phyloP scores from a whole-genome alignment of 768 basidiomycete genomes.

The Lactarius vividus region DNA sequence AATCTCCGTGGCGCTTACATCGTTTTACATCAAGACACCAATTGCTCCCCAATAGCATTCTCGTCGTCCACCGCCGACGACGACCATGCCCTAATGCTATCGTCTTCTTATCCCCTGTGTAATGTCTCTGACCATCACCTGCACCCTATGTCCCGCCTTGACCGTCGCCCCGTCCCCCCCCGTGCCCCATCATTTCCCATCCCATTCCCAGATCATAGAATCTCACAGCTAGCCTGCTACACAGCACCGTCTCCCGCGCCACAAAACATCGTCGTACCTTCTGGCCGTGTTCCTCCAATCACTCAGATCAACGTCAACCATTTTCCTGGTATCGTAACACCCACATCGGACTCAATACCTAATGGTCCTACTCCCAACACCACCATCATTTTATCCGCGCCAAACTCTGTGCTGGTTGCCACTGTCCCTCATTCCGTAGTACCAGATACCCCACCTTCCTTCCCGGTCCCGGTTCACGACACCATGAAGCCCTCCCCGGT shows the following conservation, averaged over 20 bases:
- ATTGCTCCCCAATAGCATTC: neutral
- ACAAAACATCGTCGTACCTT: neutral
- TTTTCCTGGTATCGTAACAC: neutral
- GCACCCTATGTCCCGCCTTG: too few species aligned
- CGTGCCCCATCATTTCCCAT: too few species aligned
- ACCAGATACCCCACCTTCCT: too few species aligned
- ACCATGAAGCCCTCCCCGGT: too few species aligned
- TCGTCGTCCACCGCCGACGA: neutral
- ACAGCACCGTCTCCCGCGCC: too few species aligned
- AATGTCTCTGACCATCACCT: too few species aligned
- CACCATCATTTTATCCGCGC: neutral
- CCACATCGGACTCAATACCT: neutral
- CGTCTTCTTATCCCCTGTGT: neutral
- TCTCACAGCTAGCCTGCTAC: neutral
- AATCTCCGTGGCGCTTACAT: slow-evolving; percentile 2
- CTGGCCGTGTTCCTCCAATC: too few species aligned
- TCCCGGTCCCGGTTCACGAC: too few species aligned
- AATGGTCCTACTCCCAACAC: neutral
- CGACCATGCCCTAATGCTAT: neutral
- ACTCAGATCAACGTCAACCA: neutral
- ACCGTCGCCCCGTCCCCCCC: too few species aligned
- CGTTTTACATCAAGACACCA: neutral
- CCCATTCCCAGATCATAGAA: too few species aligned
- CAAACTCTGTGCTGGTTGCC: neutral
- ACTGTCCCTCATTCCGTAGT: too few species aligned